phyloP scores from a whole-genome alignment of 352 stramenopile genomes.

The Phytophthora kernoviae region DNA sequence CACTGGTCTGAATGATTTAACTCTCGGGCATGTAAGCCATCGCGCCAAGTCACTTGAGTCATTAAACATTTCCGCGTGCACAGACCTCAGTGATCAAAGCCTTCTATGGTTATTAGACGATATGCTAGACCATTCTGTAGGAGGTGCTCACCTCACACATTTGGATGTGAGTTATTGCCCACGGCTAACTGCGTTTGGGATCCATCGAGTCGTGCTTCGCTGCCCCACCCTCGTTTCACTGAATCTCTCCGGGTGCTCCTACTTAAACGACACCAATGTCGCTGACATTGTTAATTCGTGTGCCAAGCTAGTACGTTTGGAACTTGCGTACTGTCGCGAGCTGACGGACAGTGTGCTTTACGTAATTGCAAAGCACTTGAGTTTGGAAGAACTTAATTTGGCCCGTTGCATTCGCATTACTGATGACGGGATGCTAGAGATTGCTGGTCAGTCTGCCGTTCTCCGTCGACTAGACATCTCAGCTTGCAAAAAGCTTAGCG shows the following conservation, averaged over 20 bases:
- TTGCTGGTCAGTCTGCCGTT: slow-evolving; percentile 74
- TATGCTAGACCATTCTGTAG: slow-evolving; percentile 63
- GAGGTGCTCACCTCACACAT: slow-evolving; percentile 46
- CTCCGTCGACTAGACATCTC: slow-evolving; percentile 72
- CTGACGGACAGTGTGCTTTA: slow-evolving; percentile 77
- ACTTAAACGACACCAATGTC: slow-evolving; percentile 72
- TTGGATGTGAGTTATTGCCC: slow-evolving; percentile 87
- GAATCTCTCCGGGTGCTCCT: slow-evolving; percentile 81
- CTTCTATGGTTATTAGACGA: slow-evolving; percentile 65
- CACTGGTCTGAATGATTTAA: slow-evolving; percentile 68
- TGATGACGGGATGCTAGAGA: slow-evolving; percentile 81
- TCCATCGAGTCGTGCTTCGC: slow-evolving; percentile 61
- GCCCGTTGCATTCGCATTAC: slow-evolving; percentile 80
- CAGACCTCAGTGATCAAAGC: slow-evolving; percentile 66
- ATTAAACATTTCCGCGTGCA: slow-evolving; percentile 63
- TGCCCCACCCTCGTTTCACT: slow-evolving; percentile 73
- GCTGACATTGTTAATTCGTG: slow-evolving; percentile 77
- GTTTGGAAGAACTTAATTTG: slow-evolving; percentile 77
- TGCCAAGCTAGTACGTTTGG: slow-evolving; percentile 65
- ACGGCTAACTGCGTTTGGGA: slow-evolving; percentile 52
- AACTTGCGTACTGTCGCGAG: slow-evolving; percentile 83
- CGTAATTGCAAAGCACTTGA: slow-evolving; percentile 77
- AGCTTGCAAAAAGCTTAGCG: slow-evolving; percentile 84
- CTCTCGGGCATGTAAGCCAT: slow-evolving; percentile 71
- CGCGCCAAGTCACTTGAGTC: slow-evolving; percentile 54